Base-by-base conservation (phyloP, 495 filamentous ascomycete species). In the Penicillium flavigenum region DNA sequence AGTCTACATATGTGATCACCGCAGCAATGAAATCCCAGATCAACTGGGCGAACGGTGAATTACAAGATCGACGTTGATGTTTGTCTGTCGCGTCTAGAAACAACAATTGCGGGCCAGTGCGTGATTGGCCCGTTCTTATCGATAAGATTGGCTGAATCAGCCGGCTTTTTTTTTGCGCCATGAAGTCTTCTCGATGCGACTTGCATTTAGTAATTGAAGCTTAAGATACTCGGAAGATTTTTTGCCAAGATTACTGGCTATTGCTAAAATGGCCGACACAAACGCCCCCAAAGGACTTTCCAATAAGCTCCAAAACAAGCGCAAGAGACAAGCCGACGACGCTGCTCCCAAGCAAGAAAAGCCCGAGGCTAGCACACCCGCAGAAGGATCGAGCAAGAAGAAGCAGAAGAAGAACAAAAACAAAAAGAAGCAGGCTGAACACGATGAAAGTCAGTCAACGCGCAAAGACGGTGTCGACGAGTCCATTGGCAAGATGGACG, bases 401-500 rank as follows among this genome's bases (percentile, higher is more conserved):
- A 72, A 75, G 63, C 76, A 75, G 70, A 76, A 79, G 66, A 76
- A 79, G 67, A 72, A 79, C 47, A 79, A 74, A 48, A 86, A 85
- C 63, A 73, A 85, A 63, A 74, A 75, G 53, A 79, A 79, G 52
- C 71, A 72, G 41, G 54, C 71, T 1, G 72, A 79, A 12, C 74
- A 87, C 17, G 81, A 83, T 49, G 77, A 82, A 43, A 67, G 84
- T 42, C 79, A 86, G 56, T 62, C 83, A 43, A 69, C 84, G 42
- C 79, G 77, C n/a, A 74, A 79, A 51, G 70, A 72, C n/a, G 83
- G 85, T n/a, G 72, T 96, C 54, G 93, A 97, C 70, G 81, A 81
- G 60, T 86, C 88, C 0, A 90, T 97, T 68, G 83, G 84, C 27
- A 80, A 83, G 34, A 89, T 98, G 86, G 89, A 96, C 60, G 86